Evolutionary conservation across 495 filamentous ascomycete species (phyloP).

Genomic region (Neurospora sp.): DNA sequence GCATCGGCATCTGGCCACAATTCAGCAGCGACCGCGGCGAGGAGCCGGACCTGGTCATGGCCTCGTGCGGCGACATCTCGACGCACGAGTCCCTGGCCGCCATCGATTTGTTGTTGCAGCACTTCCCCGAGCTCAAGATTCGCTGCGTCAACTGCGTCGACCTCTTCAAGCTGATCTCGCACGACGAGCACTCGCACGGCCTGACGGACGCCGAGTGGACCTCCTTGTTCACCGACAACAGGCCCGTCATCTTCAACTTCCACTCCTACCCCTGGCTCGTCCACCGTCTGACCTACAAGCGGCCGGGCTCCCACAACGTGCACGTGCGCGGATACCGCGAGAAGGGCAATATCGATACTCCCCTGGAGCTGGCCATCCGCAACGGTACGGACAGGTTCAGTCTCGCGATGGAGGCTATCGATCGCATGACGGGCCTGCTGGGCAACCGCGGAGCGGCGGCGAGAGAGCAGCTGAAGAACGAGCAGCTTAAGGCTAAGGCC

Average conservation of each 20-base stretch:
- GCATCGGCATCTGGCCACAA: constrained; percentile 42
- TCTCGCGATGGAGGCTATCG: constrained; percentile 63
- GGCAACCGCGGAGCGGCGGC: constrained; percentile 46
- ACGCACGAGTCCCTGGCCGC: constrained; percentile 62
- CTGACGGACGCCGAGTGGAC: constrained; percentile 50
- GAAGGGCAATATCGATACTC: constrained; percentile 72
- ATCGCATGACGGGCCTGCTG: constrained; percentile 42
- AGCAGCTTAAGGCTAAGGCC: constrained; percentile 46
- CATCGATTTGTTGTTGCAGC: constrained; percentile 51
- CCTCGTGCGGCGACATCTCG: constrained; percentile 58
- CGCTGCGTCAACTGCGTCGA: constrained; percentile 69
- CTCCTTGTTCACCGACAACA: constrained; percentile 56
- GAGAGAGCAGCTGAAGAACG: constrained; percentile 49
- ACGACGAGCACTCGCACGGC: constrained; percentile 57
- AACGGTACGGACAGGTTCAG: constrained; percentile 64
- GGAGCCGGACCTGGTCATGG: constrained; percentile 63
- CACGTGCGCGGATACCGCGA: constrained; percentile 66
- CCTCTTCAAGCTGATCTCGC: constrained; percentile 61
- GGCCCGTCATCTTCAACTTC: constrained; percentile 69
- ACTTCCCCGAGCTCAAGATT: constrained; percentile 58
- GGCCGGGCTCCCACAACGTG: constrained; percentile 49
- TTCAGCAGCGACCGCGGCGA: constrained; percentile 45
- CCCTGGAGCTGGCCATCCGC: constrained; percentile 59
- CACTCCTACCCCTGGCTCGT: constrained; percentile 70
- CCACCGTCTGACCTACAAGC: constrained; percentile 61